A percentile compares a stretch with the other conserved stretches of the same genome.
Evolutionary conservation across 345 rosid genomes (phyloP).

Genomic region (Stellera chamaejasme): DNA sequence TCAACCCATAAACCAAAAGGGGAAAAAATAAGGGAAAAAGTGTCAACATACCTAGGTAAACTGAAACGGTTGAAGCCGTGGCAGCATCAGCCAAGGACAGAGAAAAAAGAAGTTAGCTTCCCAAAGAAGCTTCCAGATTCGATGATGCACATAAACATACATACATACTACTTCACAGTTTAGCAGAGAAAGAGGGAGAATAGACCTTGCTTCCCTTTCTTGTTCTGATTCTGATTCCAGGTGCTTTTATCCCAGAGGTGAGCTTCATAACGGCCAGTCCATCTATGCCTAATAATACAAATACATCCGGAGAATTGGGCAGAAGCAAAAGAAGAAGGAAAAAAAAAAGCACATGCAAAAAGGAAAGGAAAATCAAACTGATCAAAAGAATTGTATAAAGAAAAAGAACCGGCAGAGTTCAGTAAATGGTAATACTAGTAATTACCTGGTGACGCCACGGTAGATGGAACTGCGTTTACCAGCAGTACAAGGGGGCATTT

Average conservation of each 20-base stretch:
- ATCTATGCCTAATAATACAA: conserved; percentile 62
- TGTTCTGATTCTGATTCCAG: conserved; percentile 98
- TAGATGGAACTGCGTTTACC: conserved; percentile 99
- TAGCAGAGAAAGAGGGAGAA: conserved; percentile 2
- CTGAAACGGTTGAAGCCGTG: conserved; percentile 35
- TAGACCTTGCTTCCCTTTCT: conserved; percentile 97
- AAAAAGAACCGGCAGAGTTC: too few relatives aligned
- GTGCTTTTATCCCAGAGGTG: conserved; percentile 99
- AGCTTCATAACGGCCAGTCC: conserved; percentile 99
- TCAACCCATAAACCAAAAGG: too few relatives aligned
- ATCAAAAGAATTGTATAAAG: too few relatives aligned
- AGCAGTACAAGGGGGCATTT: conserved; percentile 96
- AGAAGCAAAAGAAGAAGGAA: too few relatives aligned
- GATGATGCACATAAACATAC: not conserved
- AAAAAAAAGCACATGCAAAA: too few relatives aligned
- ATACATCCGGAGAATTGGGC: not conserved
- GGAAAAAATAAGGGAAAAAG: not conserved
- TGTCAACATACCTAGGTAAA: conserved; percentile 73
- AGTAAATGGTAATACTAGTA: too few relatives aligned
- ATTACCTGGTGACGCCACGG: conserved; percentile 96
- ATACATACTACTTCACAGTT: not conserved
- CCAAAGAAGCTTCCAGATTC: conserved; percentile 5
- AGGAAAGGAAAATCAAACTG: too few relatives aligned
- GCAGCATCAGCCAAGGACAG: conserved; percentile 24
- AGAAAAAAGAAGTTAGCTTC: conserved; percentile 29